Base-by-base conservation (phyloP, 345 rosid species). In the Turnera subulata region DNA sequence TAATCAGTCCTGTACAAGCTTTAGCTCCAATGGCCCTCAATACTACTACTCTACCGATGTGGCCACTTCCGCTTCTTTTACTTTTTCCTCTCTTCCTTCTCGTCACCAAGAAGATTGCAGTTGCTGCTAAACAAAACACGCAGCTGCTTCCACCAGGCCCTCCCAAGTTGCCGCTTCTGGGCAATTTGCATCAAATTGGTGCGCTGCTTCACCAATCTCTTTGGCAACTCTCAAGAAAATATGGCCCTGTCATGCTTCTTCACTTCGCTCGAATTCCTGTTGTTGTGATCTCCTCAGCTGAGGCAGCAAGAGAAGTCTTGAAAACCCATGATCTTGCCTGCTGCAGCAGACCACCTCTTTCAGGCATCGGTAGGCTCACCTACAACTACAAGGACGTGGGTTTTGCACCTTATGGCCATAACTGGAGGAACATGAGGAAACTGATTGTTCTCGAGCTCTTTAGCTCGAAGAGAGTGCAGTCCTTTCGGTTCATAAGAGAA, bases 391-490 rank as follows among this genome's bases (percentile, higher is more conserved):
- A 42, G 2, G 67, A 68, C 19, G 62, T 68, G 2, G 71, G 55
- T 2, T 59, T 67, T 17, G 17, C 71, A 6, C 71, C 71, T 2
- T 54, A 67, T 16, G 55, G 55, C 0, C 56, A 59, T 8, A 19
- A 37, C 47, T 67, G 71, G 71, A 53, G 71, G 23, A n/a, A 53
- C 15, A 53, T 59, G 61, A 54, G 50, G n/a, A 54, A 67, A 14
- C 0, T 39, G 6, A 11, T 25, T 12, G 23, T 40, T 22, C 22
- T 59, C 14, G 59, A 60, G 37, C 50, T 67, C 2, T 67, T 67
- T 12, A 67, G 61, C 55, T 20, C 38, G 20, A 53, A 67, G 40
- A 46, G 65, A 47, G 71, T 67, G 22, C 59, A 25, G 4, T 67
- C 65, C 12, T 67, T 59, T 26, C 49, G 56, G 23, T 38, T 9